Evolutionary conservation across 306 rosid genomes (phyloP), one percentile per base, ranked within the genome.

Genomic region (Trifolium repens): DNA sequence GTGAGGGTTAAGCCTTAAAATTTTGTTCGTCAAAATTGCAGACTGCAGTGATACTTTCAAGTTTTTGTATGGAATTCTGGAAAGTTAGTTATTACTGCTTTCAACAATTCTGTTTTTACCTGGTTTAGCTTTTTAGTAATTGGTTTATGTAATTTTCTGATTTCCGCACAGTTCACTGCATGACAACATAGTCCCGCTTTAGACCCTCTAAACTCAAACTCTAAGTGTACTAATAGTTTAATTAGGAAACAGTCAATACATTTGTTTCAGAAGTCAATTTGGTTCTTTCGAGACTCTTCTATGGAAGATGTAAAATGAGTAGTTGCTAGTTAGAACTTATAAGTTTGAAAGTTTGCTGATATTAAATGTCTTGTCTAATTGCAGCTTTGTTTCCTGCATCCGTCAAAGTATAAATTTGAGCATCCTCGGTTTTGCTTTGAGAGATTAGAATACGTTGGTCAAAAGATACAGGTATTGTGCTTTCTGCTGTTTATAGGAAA

Each of bases 371-470:
- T 68, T 63, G 49, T 80, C 77, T 71, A n/a, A 65, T 44, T 83
- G 80, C 96, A 94, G 93, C 96, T 94, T 57, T 88, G 90, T 73
- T 89, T 90, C 83, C 63, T 92, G 90, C 99, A 94, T 86, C 99
- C 98, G 17, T 94, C 99, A 7, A 94, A 89, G 84, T 72, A 84
- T 86, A 94, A 94, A 76, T 92, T 92, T 77, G 97, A 94, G 84
- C 99, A 94, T 72, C 98, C 98, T 60, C 96, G 96, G 50, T 90
- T 94, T 80, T 94, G 97, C 86, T 94, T 85, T 5, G 97, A 94
- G 85, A 90, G 97, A 57, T 80, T 90, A 72, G 97, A 94, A 85
- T 94, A 92, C 57, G 19, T 92, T 55, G 99, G 99, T 79, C 96
- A 90, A 80, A 94, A 89, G 84, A 94, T 94, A 80, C 97, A 94